These are phyloP conservation scores for Tolypocladium amazonense DNA, from an alignment of 2,329 filamentous ascomycete species.

Conservation along the genomic window DNA sequence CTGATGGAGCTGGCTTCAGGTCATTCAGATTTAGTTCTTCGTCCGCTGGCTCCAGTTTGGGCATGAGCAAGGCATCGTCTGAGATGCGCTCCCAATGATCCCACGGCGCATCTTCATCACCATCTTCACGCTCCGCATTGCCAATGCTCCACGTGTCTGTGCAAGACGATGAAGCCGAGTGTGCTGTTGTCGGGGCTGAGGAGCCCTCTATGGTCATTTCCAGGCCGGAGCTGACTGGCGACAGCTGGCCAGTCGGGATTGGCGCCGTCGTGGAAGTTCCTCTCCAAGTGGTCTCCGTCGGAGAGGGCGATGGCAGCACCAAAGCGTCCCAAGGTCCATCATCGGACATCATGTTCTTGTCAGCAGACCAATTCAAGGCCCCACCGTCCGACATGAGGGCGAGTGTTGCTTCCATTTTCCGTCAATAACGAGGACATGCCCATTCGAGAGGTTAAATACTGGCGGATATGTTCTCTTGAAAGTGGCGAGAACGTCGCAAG, in stretches of 20 bases:
- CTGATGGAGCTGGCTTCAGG: slow-evolving; percentile 30
- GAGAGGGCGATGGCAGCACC: slow-evolving; percentile 20
- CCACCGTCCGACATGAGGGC: slow-evolving; percentile 29
- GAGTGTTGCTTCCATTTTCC: slow-evolving; percentile 36
- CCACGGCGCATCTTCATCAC: slow-evolving; percentile 33
- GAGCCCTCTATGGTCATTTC: slow-evolving; percentile 29
- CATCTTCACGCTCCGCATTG: slow-evolving; percentile 26
- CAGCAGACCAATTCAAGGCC: slow-evolving; percentile 34
- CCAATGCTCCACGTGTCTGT: slow-evolving; percentile 33
- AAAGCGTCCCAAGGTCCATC: slow-evolving; percentile 19
- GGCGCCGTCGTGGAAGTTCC: slow-evolving; percentile 13
- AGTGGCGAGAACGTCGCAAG: neutral
- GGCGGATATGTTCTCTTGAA: neutral
- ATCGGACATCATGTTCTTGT: slow-evolving; percentile 33
- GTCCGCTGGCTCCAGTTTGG: slow-evolving; percentile 47
- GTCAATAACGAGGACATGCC: slow-evolving; percentile 32
- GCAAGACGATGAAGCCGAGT: slow-evolving; percentile 36
- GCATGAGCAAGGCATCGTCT: slow-evolving; percentile 34
- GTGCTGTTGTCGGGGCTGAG: slow-evolving; percentile 29
- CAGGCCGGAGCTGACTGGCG: slow-evolving; percentile 41
- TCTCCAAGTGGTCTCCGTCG: slow-evolving; percentile 19
- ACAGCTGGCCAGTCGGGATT: slow-evolving; percentile 36
- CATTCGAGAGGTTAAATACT: neutral
- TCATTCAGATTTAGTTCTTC: slow-evolving; percentile 44
- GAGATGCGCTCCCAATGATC: slow-evolving; percentile 39